Percentiles rank a stretch among this genome's conserved stretches.
Conservation (phyloP, 768 basidiomycete genomes). For the Saitozyma sp. region DNA sequence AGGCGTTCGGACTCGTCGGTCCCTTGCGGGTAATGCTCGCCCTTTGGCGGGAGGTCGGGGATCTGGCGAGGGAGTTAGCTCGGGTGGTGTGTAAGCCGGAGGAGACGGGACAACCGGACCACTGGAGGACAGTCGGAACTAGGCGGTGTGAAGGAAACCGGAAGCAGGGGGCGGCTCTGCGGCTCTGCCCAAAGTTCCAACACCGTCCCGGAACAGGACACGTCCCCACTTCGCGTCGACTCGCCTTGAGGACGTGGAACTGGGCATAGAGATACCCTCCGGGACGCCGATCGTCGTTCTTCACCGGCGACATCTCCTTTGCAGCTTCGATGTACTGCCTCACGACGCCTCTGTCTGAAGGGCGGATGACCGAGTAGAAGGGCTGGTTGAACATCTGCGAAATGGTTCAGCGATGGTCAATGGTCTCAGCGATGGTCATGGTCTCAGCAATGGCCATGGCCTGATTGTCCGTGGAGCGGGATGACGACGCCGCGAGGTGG, state of each 20-base stretch:
- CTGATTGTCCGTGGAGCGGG: neutral
- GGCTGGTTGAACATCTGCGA: slow-evolving; percentile 29
- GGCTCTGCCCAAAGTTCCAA: neutral
- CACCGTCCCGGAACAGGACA: neutral
- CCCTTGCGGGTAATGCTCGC: slow-evolving; percentile 30
- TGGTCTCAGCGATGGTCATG: neutral
- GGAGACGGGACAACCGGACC: no score
- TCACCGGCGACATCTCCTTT: slow-evolving; percentile 34
- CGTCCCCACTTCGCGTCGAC: slow-evolving; percentile 1
- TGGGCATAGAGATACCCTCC: slow-evolving; percentile 34
- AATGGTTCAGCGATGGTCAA: neutral
- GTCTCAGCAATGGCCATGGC: neutral
- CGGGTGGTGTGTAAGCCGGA: no score
- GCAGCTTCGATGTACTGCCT: slow-evolving; percentile 31
- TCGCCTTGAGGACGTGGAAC: slow-evolving; percentile 36
- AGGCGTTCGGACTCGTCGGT: slow-evolving; percentile 40
- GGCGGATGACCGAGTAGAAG: slow-evolving; percentile 40
- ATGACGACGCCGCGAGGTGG: neutral
- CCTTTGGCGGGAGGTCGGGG: slow-evolving; percentile 35
- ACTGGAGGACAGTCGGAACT: no score
- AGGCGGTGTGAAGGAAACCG: neutral
- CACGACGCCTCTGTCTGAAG: slow-evolving; percentile 33
- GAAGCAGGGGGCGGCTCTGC: neutral
- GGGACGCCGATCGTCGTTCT: slow-evolving; percentile 16
- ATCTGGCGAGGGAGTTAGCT: slow-evolving; percentile 16